Evolutionary conservation across 2,329 filamentous ascomycete genomes (phyloP), one percentile per base, ranked within the genome.

Genomic region (Tolypocladium endophyticum): DNA sequence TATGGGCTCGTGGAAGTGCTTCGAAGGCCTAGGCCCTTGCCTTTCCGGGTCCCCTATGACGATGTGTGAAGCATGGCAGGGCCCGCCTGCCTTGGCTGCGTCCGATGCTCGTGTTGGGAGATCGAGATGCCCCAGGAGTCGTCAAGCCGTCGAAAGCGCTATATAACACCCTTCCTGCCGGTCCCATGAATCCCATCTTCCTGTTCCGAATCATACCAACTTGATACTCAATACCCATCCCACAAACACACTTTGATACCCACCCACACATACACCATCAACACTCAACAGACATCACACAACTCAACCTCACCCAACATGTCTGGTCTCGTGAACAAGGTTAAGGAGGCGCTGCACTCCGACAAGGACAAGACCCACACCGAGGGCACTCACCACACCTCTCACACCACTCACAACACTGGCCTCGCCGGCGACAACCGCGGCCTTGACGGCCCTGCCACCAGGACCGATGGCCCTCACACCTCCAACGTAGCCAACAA

Each of bases 261-360:
- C 33, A 25, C 53, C 7, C 28, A 56, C 35, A 35, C 36, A 43
- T 9, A 43, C 39, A 43, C 58, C 58, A 60, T 43, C n/a, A 61
- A 61, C 35, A 28, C 45, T 18, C 25, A 12, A 2, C 7, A n/a
- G 7, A 36, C 25, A 52, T 33, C 25, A 30, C 20, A 58, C 45
- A 55, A 43, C 7, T 59, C 33, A 60, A 56, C 30, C 23, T 52
- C 61, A 36, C 50, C 60, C 75, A 83, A 62, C 68, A 85, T 84
- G 82, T 82, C 82, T 72, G 72, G 73, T 65, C 73, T 85, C 67
- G 71, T 83, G 69, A 79, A 84, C 77, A 84, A 84, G 73, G 77
- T 83, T 71, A 84, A 84, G 78, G 80, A 84, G 4, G 79, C 75
- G 63, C 70, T 84, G 61, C 68, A 74, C 66, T 72, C 75, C 62